A percentile compares a stretch with the other conserved stretches of the same genome.
Evolutionary conservation across 176 grass and related monocot genomes (phyloP).

Genomic region (Luzula sylvatica): DNA sequence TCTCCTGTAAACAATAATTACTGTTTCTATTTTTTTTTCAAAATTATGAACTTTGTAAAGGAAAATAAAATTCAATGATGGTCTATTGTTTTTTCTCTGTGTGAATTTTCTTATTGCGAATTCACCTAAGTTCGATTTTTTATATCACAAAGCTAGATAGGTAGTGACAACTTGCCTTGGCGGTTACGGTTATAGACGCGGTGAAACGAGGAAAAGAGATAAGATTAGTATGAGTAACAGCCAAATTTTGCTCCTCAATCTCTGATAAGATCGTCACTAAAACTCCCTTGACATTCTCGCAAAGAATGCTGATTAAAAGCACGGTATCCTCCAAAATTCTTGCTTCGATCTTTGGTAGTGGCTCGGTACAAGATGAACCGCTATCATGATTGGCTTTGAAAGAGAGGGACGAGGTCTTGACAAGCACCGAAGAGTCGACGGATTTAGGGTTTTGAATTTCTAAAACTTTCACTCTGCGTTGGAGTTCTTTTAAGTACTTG

Average conservation of each 20-base stretch:
- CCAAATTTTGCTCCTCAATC: constrained; percentile 45
- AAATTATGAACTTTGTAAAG: neutral
- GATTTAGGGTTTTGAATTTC: constrained; percentile 16
- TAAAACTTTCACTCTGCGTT: constrained; percentile 40
- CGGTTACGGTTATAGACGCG: constrained; percentile 52
- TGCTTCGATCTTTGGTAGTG: constrained; percentile 47
- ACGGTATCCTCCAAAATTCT: constrained; percentile 37
- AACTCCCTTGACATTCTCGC: constrained; percentile 30
- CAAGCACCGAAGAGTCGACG: constrained; percentile 31
- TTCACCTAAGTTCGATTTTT: neutral
- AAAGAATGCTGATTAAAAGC: constrained; percentile 44
- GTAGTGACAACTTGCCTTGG: constrained; percentile 39
- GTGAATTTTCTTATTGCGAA: neutral
- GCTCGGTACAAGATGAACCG: constrained; percentile 2
- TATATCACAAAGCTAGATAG: neutral
- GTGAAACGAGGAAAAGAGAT: constrained; percentile 47
- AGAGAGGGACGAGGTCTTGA: constrained; percentile 21
- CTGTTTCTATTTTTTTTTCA: constrained; percentile 3
- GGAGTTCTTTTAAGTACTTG: constrained; percentile 48
- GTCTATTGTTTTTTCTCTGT: neutral
- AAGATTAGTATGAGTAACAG: constrained; percentile 54
- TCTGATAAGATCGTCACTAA: constrained; percentile 48
- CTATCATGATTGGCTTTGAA: neutral
- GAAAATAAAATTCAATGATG: neutral
- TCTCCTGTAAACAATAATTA: neutral